A percentile compares a stretch with the other conserved stretches of the same genome.
These are phyloP conservation scores for Ogataea salicorniae DNA, from an alignment of 805 yeast genomes.

Conservation along the genomic window DNA sequence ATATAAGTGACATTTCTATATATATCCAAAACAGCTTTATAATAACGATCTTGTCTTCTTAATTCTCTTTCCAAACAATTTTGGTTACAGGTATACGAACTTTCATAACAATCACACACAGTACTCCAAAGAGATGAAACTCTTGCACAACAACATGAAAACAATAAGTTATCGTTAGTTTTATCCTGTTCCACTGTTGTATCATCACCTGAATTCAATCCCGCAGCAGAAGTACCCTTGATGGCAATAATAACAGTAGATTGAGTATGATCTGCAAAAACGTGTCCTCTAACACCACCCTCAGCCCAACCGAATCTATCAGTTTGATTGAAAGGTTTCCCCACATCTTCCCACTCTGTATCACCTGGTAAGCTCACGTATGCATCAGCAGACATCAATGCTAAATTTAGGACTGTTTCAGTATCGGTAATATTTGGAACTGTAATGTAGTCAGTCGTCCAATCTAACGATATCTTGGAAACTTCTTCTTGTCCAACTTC, in stretches of 20 bases:
- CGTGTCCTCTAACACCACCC: slow-evolving; percentile 85
- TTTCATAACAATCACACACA: slow-evolving; percentile 88
- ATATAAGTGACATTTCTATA: slow-evolving; percentile 62
- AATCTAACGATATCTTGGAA: slow-evolving; percentile 46
- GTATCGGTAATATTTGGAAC: slow-evolving; percentile 76
- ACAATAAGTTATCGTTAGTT: slow-evolving; percentile 78
- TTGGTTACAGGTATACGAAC: slow-evolving; percentile 83
- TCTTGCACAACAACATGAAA: slow-evolving; percentile 95
- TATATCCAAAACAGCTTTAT: slow-evolving; percentile 70
- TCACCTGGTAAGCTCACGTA: slow-evolving; percentile 71
- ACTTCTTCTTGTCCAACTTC: slow-evolving; percentile 34
- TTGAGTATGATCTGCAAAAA: slow-evolving; percentile 59
- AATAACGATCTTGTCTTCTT: slow-evolving; percentile 71
- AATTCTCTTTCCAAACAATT: slow-evolving; percentile 77
- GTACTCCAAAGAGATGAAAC: slow-evolving; percentile 89
- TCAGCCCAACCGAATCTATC: slow-evolving; percentile 83
- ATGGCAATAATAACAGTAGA: slow-evolving; percentile 67
- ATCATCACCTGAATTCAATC: slow-evolving; percentile 39
- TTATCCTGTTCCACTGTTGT: slow-evolving; percentile 82
- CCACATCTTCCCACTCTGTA: slow-evolving; percentile 80
- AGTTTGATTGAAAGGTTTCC: slow-evolving; percentile 40
- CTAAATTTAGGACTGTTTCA: slow-evolving; percentile 68
- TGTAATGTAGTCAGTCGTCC: slow-evolving; percentile 49
- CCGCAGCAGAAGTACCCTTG: slow-evolving; percentile 90
- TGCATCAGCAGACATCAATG: slow-evolving; percentile 86